A percentile compares a stretch with the other conserved stretches of the same genome.
Conservation (phyloP, 805 yeast genomes). For the Ogataea degrootiae region DNA sequence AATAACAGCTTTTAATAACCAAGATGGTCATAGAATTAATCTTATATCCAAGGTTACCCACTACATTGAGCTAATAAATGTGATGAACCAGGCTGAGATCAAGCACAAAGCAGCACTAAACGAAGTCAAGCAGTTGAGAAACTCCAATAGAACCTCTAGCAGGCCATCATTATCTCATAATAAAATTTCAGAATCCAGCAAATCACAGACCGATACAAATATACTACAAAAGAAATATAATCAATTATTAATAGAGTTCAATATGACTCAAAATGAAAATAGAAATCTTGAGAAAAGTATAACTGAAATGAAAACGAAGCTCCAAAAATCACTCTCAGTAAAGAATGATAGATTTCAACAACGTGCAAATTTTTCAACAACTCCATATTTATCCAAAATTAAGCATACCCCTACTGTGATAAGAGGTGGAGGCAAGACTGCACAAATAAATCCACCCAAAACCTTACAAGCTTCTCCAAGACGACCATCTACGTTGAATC, state of each 20-base stretch:
- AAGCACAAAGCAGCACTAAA: slow-evolving; percentile 3
- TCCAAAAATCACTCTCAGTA: slow-evolving; percentile 1
- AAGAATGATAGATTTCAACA: slow-evolving; percentile 3
- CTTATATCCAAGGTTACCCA: slow-evolving; percentile 8
- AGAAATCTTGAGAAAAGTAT: slow-evolving; percentile 9
- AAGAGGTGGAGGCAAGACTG: neutral
- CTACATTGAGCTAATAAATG: slow-evolving; percentile 6
- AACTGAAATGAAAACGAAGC: slow-evolving; percentile 6
- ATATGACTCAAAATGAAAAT: slow-evolving; percentile 10
- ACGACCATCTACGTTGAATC: slow-evolving; percentile 1
- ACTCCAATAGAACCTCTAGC: neutral
- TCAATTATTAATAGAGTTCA: slow-evolving; percentile 9
- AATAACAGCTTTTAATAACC: slow-evolving; percentile 2
- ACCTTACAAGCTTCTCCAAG: neutral
- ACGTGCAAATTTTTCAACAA: slow-evolving; percentile 15
- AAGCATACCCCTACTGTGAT: neutral
- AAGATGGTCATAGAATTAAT: slow-evolving; percentile 7
- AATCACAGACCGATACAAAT: neutral
- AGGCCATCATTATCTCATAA: neutral
- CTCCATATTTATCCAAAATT: slow-evolving; percentile 17
- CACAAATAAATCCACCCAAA: neutral
- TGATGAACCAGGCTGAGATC: slow-evolving; percentile 4
- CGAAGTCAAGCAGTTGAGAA: slow-evolving; percentile 6
- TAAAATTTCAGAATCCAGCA: neutral
- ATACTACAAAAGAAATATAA: slow-evolving; percentile 11